Base-by-base conservation (phyloP, 2,329 filamentous ascomycete species). In the Xylariaceae sp. region DNA sequence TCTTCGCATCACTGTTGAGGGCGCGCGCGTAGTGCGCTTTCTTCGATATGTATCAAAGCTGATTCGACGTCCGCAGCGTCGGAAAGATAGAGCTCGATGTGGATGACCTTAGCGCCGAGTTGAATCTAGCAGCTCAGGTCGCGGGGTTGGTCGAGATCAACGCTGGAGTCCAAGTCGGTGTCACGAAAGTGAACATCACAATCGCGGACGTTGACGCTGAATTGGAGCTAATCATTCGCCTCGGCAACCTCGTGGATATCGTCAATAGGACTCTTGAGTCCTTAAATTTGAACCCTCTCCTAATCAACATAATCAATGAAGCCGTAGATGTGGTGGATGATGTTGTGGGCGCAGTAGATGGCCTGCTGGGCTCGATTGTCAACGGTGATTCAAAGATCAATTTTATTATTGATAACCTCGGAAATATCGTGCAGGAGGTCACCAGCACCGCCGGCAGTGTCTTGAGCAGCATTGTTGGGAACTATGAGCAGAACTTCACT, bases 351-450 rank as follows among this genome's bases (percentile, higher is more conserved):
- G 76, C 70, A 0, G 77, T 82, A 1, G 79, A 79, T 55, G 77
- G 79, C 0, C 64, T 83, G 23, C 70, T 83, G 3, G 80, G 79
- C 7, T 75, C 73, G 17, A 76, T 82, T 50, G 75, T 77, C 2
- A 75, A 79, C 51, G 76, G 77, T 40, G 73, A 73, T 50, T 75
- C 66, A 8, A 74, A 67, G 16, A 67, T 80, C 37, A 75, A 73
- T 51, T 80, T 80, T 65, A 50, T 80, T 32, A 69, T 83, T 48
- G 79, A 82, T 58, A 82, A 82, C 54, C 67, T 82, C 2, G 79
- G 79, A 27, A 82, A 82, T 53, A 82, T 83, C 50, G 76, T 83
- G 2, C 77, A 82, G 55, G 73, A 82, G 54, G 76, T 80, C 0
- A 68, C 67, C 1, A 74, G 72, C 19, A 64, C 62, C 1, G 74